Base-by-base conservation (phyloP, 2,329 filamentous ascomycete genomes). In the Alternaria metachromatica region DNA sequence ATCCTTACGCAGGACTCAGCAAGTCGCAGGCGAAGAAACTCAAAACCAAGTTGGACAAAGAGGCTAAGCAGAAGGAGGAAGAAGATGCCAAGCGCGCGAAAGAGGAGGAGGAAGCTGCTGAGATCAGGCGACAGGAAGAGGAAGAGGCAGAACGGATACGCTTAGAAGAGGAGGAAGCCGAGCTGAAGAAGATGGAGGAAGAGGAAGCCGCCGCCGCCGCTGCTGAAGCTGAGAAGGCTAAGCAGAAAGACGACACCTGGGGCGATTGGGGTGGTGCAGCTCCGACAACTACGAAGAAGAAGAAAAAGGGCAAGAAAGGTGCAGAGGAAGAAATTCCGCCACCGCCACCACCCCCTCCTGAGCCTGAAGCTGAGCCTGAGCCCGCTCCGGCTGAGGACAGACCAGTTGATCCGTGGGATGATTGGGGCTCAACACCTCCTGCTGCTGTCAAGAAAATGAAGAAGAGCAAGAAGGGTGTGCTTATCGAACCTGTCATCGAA, bases 21-120 rank as follows among this genome's bases (percentile, higher is more conserved):
- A 78, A 76, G 59, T 65, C 69, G 37, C 71, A 76, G 44, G 74
- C 63, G 57, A 77, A 75, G 65, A 76, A 71, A 67, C 68, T 76
- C 21, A 69, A 73, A 56, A 68, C 69, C 68, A 82, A 80, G 62
- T 80, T 82, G 71, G 77, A 73, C 41, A 72, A 72, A 44, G 79
- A 62, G 4, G 60, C 60, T 7, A 63, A 63, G 18, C 23, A 50
- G 37, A 76, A 74, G 30, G 67, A 70, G 41, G 59, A 59, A 25
- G 66, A 68, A 54, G 69, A 67, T 46, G 61, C 71, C 10, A 66
- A 67, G 50, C 67, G 64, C 26, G 62, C 63, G 41, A 67, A 67
- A 46, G 65, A 71, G 30, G 72, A 74, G 41, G 70, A 72, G 23
- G 68, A 72, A 33, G 70, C 66, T 8, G 69, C 70, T 23, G 73